Base-by-base conservation (phyloP, 2,329 filamentous ascomycete genomes). In the Trichoderma asperellum region DNA sequence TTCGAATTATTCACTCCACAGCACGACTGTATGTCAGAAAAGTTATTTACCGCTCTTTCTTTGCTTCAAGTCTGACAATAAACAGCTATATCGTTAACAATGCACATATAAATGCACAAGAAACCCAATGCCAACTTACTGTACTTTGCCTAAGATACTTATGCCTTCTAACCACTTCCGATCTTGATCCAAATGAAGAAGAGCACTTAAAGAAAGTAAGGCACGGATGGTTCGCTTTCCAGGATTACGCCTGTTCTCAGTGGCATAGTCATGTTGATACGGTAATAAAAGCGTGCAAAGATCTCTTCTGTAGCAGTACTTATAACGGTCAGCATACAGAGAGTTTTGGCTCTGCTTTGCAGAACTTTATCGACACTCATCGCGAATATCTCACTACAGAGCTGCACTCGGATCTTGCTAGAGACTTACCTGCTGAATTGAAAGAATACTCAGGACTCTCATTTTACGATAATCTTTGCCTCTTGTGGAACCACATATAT, bases 161-260 rank as follows among this genome's bases (percentile, higher is more conserved):
- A 5, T 56, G 52, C 12, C 24, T 65, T 12, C 11, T 65, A 6
- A 47, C 49, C 14, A 14, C 24, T 10, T 65, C 62, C 2, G 43
- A 47, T 16, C 1, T 8, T 0, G 7, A 5, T 18, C 21, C 56
- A 5, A 12, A 55, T 6, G 52, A 65, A 2, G 27, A 43, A 2
- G 6, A 47, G 14, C 62, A 52, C 14, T 7, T 1, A 18, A 18
- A 34, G 0, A 65, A 65, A 43, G 62, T 47, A 10, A 56, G 29
- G 62, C 52, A 40, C 3, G 62, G 62, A 27, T 65, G 62, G 62
- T 65, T 65, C 4, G 55, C 62, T 6, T 65, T 65, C 18, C 62
- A 65, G 14, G 62, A 65, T 24, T 65, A 65, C 12, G 62, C 62
- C 14, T 65, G 62, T 43, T 65, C 62, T 4, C 62, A 65, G 21